These are phyloP conservation scores for Suzukiozyma palmioleophila DNA, from an alignment of 1,139 yeast genomes.

Conservation along the genomic window DNA sequence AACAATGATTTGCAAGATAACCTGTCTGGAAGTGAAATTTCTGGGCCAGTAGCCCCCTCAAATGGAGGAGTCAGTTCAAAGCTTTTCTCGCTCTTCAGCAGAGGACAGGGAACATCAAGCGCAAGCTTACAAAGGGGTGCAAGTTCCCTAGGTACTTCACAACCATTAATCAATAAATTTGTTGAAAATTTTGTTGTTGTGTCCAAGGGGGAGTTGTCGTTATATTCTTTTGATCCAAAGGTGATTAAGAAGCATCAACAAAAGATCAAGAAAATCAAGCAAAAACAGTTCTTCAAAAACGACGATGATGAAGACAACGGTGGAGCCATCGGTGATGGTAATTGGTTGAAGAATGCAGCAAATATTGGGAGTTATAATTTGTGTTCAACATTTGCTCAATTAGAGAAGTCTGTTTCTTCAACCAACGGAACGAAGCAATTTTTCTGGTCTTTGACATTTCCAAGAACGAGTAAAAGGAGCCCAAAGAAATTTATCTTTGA, in stretches of 20 bases:
- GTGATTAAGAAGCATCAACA: conserved; percentile 39
- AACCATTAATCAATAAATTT: conserved; percentile 27
- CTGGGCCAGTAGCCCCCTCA: conserved; percentile 20
- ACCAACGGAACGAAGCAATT: conserved; percentile 19
- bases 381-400: conserved; percentile 46
- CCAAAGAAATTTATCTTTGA: conserved; percentile 42
- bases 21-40: conserved; percentile 14
- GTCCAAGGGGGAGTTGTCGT: conserved; percentile 52
- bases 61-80: conserved; percentile 15
- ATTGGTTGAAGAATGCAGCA: conserved; percentile 57
- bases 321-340: conserved; percentile 54
- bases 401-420: conserved; percentile 23
- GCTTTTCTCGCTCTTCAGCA: conserved; percentile 19
- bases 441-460: conserved; percentile 38
- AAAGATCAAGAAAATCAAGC: conserved; percentile 23
- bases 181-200: conserved; percentile 51
- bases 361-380: conserved; percentile 45
- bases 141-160: conserved; percentile 4
- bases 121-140: conserved; percentile 1
- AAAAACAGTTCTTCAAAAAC: conserved; percentile 16
- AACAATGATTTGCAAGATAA: conserved; percentile 40
- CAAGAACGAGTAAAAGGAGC: conserved; percentile 30
- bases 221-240: conserved; percentile 50
- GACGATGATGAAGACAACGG: conserved; percentile 14
- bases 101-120: conserved; percentile 7